Evolutionary conservation across 2,329 filamentous ascomycete genomes (phyloP), one percentile per base, ranked within the genome.

Genomic region (Scopulariopsis brevicaulis): DNA sequence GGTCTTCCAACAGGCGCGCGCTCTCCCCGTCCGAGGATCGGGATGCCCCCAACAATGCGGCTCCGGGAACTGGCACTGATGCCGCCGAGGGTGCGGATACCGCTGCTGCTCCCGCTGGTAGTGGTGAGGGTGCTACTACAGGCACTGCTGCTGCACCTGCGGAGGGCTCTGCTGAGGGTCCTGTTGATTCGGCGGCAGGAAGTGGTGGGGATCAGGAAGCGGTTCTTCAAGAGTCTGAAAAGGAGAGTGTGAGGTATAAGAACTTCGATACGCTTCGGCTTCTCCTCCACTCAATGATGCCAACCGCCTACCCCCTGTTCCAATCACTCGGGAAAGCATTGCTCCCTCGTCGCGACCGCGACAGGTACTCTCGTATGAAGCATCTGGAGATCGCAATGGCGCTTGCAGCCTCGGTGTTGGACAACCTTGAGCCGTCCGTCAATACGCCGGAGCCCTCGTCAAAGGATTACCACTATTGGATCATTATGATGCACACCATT

Each of bases 251-350:
- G 24, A 73, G 75, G n/a, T 83, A 75, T 63, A 72, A 87, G 67
- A 99, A 97, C 69, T 90, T 87, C 48, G 84, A 87, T 66, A 86
- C 83, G 14, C 77, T 97, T 52, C 82, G 87, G 43, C 86, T 85
- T 63, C 76, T 97, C 12, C 78, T 97, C 14, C 86, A 87, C 65
- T 86, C 89, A 37, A 81, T 95, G 64, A 85, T 92, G 24, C 84
- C 85, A 10, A 86, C 86, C 3, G 87, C 92, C n/a, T 87, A 90
- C 20, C 86, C 88, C 0, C 88, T 97, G 64, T 87, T 96, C 67
- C 90, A 96, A 66, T 86, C 85, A 1, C 75, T 97, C 51, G 93
- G 93, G 14, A 94, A 90, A 69, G 83, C 87, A 18, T 75, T 97
- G 24, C 78, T 96, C 4, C 83, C 84, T 51, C 87, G 90, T 59